phyloP scores from a whole-genome alignment of 2,329 filamentous ascomycete species.

The Ramularia collo-cygni region DNA sequence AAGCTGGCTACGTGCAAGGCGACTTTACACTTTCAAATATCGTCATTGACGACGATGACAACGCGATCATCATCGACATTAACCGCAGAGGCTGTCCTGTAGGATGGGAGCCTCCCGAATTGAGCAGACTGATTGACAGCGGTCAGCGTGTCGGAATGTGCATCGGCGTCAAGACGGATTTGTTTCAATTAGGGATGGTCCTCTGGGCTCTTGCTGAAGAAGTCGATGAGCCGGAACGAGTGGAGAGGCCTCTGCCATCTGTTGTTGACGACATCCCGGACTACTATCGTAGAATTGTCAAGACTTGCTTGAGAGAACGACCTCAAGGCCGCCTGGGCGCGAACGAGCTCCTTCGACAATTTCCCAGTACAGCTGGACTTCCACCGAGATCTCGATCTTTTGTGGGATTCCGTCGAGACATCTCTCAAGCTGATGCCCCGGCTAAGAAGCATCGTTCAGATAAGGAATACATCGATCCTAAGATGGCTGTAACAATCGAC shows the following conservation, averaged over 20 bases:
- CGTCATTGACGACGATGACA: constrained; percentile 74
- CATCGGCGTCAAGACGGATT: constrained; percentile 94
- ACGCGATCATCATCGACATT: constrained; percentile 97
- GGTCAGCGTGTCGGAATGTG: constrained; percentile 92
- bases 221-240: constrained; percentile 81
- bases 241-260: constrained; percentile 61
- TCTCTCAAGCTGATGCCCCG: constrained; percentile 32
- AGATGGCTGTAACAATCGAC: constrained; percentile 37
- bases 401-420: constrained; percentile 10
- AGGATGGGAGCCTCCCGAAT: constrained; percentile 94
- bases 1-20: constrained; percentile 92
- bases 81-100: constrained; percentile 95
- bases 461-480: constrained; percentile 44
- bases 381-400: constrained; percentile 8
- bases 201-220: constrained; percentile 85
- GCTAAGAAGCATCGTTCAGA: constrained; percentile 34
- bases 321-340: constrained; percentile 70
- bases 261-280: constrained; percentile 56
- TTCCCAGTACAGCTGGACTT: constrained; percentile 43
- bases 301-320: constrained; percentile 66
- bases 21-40: constrained; percentile 98
- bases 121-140: constrained; percentile 74
- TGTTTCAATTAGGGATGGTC: constrained; percentile 96
- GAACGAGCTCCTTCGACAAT: constrained; percentile 60
- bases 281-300: constrained; percentile 72